Evolutionary conservation across 768 basidiomycete species (phyloP).

Genomic region (Suillus sp.): DNA sequence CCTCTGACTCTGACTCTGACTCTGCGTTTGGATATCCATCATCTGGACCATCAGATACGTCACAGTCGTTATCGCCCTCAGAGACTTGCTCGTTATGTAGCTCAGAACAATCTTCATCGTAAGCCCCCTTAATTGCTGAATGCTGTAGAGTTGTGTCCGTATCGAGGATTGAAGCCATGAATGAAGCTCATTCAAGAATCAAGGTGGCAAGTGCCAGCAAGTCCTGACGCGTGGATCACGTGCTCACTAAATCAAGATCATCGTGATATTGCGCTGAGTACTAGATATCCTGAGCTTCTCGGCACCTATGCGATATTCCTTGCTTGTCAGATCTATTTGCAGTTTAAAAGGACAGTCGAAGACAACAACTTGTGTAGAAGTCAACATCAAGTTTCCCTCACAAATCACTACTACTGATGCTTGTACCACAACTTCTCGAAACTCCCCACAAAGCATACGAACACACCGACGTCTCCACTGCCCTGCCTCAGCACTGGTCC

Average conservation of each 20-base stretch:
- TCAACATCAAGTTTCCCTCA: no score
- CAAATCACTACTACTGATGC: no score
- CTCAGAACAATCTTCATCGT: neutral
- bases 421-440: slow-evolving; percentile 28
- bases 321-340: no score
- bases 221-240: slow-evolving; percentile 6
- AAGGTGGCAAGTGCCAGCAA: neutral
- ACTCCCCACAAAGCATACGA: slow-evolving; percentile 39
- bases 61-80: neutral
- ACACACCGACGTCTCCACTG: slow-evolving; percentile 51
- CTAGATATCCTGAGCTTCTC: no score
- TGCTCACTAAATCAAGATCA: slow-evolving; percentile 3
- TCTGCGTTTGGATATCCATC: neutral
- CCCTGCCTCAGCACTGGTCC: slow-evolving; percentile 48
- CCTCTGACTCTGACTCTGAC: slow-evolving; percentile 3
- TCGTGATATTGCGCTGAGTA: no score
- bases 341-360: no score
- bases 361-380: no score
- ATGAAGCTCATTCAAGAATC: neutral
- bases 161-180: neutral
- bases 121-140: neutral
- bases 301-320: no score
- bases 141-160: neutral
- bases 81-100: neutral
- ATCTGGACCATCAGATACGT: neutral